Evolutionary conservation across 1,284 basidiomycete genomes (phyloP), one percentile per base, ranked within the genome.

Genomic region (Lignosus rhinocerotis): DNA sequence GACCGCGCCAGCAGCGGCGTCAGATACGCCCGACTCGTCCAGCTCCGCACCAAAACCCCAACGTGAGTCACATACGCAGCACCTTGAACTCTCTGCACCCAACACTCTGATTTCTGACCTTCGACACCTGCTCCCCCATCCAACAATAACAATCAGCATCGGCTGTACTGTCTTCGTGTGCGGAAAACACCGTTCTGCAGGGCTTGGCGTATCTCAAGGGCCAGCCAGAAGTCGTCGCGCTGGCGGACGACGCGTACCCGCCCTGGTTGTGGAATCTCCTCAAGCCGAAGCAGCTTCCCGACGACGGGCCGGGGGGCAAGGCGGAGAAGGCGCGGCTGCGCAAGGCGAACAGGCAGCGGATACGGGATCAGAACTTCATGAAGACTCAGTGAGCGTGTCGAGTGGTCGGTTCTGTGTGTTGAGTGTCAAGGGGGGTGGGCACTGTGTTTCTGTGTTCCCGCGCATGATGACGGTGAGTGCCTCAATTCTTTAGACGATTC

Each of bases 261-360:
- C 71, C 83, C 4, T 97, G 95, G 95, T 74, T 98, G 45, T 98
- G 94, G 93, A 87, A 81, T 21, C 71, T 95, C 44, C 75, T 93
- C 31, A 71, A 82, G 61, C 79, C 83, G 6, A 83, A 83, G 68
- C 78, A 79, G 44, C 75, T 80, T 45, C 77, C 78, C 25, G 85
- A 90, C 56, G 87, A 91, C 63, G 88, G 86, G 1, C 87, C 86
- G 1, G 88, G 89, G 12, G 87, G 88, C 17, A 80, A 80, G 66
- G 84, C 78, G 39, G 87, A 90, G 73, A 84, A 88, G 66, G 76
- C 80, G 57, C 73, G 75, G 58, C 75, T 89, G 71, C 76, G 88
- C 66, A 76, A 76, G 67, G 79, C 80, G 64, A 91, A 88, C 52
- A 79, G 84, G 61, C 80, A 85, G 69, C 76, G 75, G 51, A 87